phyloP scores from a whole-genome alignment of 2,329 filamentous ascomycete species.

The Shiraia bambusicola region DNA sequence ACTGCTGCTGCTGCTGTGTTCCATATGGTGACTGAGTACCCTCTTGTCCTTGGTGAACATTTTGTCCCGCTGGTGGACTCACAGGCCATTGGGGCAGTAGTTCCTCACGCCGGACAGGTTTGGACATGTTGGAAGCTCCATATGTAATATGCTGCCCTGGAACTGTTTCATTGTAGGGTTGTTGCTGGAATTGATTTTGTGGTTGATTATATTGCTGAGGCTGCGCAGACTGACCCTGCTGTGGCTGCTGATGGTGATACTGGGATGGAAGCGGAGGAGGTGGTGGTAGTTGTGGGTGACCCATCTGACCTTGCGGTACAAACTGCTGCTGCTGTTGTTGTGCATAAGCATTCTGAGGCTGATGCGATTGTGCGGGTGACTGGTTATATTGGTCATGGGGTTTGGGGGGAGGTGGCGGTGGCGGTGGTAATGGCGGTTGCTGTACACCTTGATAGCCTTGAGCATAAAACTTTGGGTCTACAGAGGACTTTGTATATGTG shows the following conservation, averaged over 20 bases:
- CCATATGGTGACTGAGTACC: slow-evolving; percentile 9
- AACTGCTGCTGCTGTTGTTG: slow-evolving; percentile 16
- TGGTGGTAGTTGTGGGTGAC: slow-evolving; percentile 12
- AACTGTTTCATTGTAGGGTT: slow-evolving; percentile 7
- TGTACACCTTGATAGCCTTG: slow-evolving; percentile 30
- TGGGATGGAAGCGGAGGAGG: slow-evolving; percentile 14
- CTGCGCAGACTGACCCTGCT: slow-evolving; percentile 7
- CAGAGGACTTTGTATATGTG: slow-evolving; percentile 32
- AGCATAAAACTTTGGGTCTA: slow-evolving; percentile 28
- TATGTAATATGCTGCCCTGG: slow-evolving; percentile 8
- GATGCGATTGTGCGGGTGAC: slow-evolving; percentile 9
- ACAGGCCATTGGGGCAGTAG: not conserved
- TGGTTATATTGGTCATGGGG: slow-evolving; percentile 17
- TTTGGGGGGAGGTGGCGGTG: not conserved
- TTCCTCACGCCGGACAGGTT: slow-evolving; percentile 6
- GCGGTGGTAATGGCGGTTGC: slow-evolving; percentile 9
- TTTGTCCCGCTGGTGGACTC: slow-evolving; percentile 12
- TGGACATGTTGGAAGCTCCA: slow-evolving; percentile 2
- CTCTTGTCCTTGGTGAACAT: slow-evolving; percentile 15
- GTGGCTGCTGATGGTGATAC: slow-evolving; percentile 18
- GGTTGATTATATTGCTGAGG: slow-evolving; percentile 7
- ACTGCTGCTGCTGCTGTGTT: slow-evolving; percentile 18
- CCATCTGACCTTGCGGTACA: slow-evolving; percentile 9
- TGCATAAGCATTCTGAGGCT: slow-evolving; percentile 18
- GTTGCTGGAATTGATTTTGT: slow-evolving; percentile 11